Base-by-base conservation (phyloP, 805 yeast genomes). In the Candida patagonica region DNA sequence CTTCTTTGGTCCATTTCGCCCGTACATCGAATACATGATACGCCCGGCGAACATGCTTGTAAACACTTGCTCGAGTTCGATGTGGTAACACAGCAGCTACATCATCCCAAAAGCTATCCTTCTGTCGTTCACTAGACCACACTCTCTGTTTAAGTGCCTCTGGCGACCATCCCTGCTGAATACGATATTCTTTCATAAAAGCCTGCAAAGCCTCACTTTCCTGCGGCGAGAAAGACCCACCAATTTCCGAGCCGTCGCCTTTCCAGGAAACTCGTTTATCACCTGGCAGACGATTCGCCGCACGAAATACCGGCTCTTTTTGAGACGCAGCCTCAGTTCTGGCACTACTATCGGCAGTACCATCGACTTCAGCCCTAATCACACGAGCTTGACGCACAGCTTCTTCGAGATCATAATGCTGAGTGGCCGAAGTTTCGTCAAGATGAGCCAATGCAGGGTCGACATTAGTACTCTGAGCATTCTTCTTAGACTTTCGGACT, bases 31-130 rank as follows among this genome's bases (percentile, higher is more conserved):
- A 89, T 21, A 85, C 74, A 60, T 89, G 96, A 55, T 86, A 89
- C 40, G 83, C 76, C 54, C 97, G 70, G 53, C 96, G 70, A 3
- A 89, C 94, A 57, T 89, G 97, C 57, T 89, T 89, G 62, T 89
- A 89, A 6, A 89, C 76, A 2, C 94, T 80, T 0, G 96, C 94
- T 36, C 95, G 68, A 0, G 95, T 78, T 55, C 97, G 70, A 49
- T 80, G 74, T 1, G 96, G 95, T 30, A 88, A 61, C 2, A 86
- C 92, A 37, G 73, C 72, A 33, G 87, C 80, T 17, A 89, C 65
- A 17, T 74, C 67, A 46, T 83, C 94, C 97, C 97, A 88, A 53
- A 88, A 86, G 48, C 74, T 79, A 60, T 89, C 96, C 61, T 84
- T 86, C 47, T 76, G 77, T 22, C 95, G 71, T 46, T 80, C 88